phyloP scores from a whole-genome alignment of 2,329 filamentous ascomycete species.

The Lecanicillium sp. region DNA sequence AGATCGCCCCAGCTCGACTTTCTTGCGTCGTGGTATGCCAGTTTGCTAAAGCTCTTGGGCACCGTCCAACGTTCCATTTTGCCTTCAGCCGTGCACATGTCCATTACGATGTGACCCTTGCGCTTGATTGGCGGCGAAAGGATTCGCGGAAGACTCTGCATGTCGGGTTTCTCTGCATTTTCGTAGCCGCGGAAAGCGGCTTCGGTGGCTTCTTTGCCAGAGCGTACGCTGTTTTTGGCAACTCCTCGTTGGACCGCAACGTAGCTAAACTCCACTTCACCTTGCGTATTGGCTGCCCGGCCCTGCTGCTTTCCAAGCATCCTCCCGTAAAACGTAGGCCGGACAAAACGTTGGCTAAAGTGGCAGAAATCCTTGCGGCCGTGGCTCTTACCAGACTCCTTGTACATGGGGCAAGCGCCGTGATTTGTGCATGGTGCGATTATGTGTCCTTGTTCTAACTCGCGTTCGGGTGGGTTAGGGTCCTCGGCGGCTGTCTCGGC shows the following conservation, averaged over 20 bases:
- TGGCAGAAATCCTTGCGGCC: slow-evolving; percentile 87
- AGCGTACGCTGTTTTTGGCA: slow-evolving; percentile 18
- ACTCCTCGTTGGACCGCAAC: slow-evolving; percentile 74
- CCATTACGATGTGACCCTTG: slow-evolving; percentile 77
- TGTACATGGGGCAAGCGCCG: slow-evolving; percentile 80
- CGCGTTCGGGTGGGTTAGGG: slow-evolving; percentile 30
- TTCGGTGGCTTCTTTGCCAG: slow-evolving; percentile 50
- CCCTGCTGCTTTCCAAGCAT: slow-evolving; percentile 49
- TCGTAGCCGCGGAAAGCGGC: slow-evolving; percentile 69
- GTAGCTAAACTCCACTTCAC: slow-evolving; percentile 88
- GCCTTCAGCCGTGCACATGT: slow-evolving; percentile 81
- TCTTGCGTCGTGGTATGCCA: slow-evolving; percentile 84
- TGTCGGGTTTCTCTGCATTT: slow-evolving; percentile 35
- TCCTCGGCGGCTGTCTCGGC: slow-evolving; percentile 26
- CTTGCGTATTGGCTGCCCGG: slow-evolving; percentile 62
- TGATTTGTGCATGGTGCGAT: slow-evolving; percentile 84
- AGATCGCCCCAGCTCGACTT: slow-evolving; percentile 89
- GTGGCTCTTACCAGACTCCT: slow-evolving; percentile 54
- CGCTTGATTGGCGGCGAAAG: slow-evolving; percentile 80
- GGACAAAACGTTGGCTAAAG: slow-evolving; percentile 81
- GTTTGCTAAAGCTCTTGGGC: slow-evolving; percentile 68
- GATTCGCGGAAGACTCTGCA: slow-evolving; percentile 67
- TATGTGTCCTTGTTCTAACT: slow-evolving; percentile 54
- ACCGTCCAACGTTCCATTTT: slow-evolving; percentile 91
- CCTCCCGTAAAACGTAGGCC: slow-evolving; percentile 72